Conservation (phyloP, 176 grass and related monocot species). For the Typha latifolia region DNA sequence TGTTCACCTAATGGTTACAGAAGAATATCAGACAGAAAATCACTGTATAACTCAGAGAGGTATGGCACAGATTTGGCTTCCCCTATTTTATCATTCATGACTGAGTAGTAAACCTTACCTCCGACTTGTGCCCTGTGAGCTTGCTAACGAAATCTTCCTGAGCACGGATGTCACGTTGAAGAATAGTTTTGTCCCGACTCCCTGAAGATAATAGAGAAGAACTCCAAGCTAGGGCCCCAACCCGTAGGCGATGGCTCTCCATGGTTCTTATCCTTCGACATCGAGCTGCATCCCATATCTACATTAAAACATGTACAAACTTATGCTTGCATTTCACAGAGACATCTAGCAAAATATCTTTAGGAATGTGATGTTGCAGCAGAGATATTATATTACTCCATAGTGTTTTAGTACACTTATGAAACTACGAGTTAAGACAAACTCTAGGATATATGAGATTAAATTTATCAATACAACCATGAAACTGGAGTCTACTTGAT, state of each 20-base stretch:
- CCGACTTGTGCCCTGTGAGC: constrained; percentile 91
- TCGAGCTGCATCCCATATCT: constrained; percentile 88
- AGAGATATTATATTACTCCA: too few relatives aligned
- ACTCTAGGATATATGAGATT: too few relatives aligned
- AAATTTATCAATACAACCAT: too few relatives aligned
- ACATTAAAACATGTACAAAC: constrained; percentile 23
- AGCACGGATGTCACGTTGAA: constrained; percentile 81
- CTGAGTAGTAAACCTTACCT: constrained; percentile 34
- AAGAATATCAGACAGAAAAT: neutral
- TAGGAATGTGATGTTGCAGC: too few relatives aligned
- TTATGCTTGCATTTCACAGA: neutral
- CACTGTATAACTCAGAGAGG: neutral
- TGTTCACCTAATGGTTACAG: neutral
- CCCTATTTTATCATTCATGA: neutral
- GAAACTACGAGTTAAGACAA: too few relatives aligned
- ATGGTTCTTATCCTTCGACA: constrained; percentile 83
- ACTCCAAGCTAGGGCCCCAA: constrained; percentile 92
- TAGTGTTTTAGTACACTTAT: too few relatives aligned
- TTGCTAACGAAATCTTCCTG: constrained; percentile 91
- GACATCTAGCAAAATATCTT: neutral
- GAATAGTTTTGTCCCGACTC: constrained; percentile 78
- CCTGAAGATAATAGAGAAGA: constrained; percentile 89
- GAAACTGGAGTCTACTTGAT: neutral
- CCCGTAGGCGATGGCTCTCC: constrained; percentile 78
- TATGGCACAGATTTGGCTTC: too few relatives aligned